Conservation (phyloP, 345 rosid species). For the Lumnitzera racemosa region DNA sequence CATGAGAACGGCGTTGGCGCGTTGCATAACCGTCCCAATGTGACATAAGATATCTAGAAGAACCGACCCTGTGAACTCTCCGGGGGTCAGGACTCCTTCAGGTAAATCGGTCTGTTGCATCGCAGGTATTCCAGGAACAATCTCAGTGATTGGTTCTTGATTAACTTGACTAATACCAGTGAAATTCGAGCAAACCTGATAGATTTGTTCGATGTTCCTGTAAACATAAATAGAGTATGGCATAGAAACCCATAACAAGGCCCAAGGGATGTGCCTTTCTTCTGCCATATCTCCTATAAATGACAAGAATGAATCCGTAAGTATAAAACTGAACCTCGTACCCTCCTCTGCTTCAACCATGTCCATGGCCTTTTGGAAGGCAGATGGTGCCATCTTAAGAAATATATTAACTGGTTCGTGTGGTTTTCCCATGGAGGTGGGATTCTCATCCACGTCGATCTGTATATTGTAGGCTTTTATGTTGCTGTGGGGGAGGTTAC, state of each 20-base stretch:
- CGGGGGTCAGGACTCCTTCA: slow-evolving; percentile 24
- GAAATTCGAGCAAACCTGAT: slow-evolving; percentile 9
- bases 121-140: slow-evolving; percentile 42
- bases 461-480: slow-evolving; percentile 24
- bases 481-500: slow-evolving; percentile 29
- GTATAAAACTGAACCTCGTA: slow-evolving; percentile 26
- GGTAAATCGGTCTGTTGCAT: slow-evolving; percentile 38
- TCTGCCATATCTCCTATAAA: slow-evolving; percentile 33
- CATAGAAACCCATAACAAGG: slow-evolving; percentile 31
- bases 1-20: slow-evolving; percentile 30
- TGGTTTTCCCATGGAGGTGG: slow-evolving; percentile 21
- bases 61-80: slow-evolving; percentile 16
- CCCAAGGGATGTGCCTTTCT: slow-evolving; percentile 35
- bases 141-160: slow-evolving; percentile 20
- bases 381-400: slow-evolving; percentile 24
- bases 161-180: background rate
- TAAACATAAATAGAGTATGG: slow-evolving; percentile 38
- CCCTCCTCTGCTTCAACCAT: slow-evolving; percentile 34
- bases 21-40: slow-evolving; percentile 27
- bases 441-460: slow-evolving; percentile 22
- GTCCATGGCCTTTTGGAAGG: slow-evolving; percentile 19
- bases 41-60: slow-evolving; percentile 29
- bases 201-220: slow-evolving; percentile 28
- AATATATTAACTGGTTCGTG: slow-evolving; percentile 42
- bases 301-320: slow-evolving; percentile 47